phyloP scores from a whole-genome alignment of 2,329 filamentous ascomycete genomes.

The Alternaria atra region DNA sequence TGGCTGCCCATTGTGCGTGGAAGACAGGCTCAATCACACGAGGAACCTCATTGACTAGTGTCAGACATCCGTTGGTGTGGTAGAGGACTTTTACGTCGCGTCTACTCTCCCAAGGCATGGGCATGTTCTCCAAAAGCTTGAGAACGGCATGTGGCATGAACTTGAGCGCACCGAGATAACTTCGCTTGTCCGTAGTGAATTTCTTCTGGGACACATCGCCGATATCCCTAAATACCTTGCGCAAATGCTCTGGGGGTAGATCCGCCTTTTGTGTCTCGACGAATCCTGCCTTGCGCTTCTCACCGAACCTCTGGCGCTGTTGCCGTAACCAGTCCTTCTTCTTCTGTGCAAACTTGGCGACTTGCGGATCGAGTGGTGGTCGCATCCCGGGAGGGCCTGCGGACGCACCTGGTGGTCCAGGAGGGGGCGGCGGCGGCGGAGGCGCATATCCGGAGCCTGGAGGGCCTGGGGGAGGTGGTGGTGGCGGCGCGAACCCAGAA shows the following conservation, averaged over 20 bases:
- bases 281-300: conserved; percentile 96
- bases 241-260: conserved; percentile 97
- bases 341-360: conserved; percentile 96
- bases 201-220: conserved; percentile 99
- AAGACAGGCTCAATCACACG: conserved; percentile 98
- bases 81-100: conserved; percentile 98
- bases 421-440: conserved; percentile 70
- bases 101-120: conserved; percentile 98
- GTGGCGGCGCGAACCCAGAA: conserved; percentile 47
- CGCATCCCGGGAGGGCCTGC: conserved; percentile 71
- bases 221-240: conserved; percentile 98
- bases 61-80: conserved; percentile 97
- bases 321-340: conserved; percentile 97
- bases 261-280: conserved; percentile 98
- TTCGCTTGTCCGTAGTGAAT: conserved; percentile 97
- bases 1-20: conserved; percentile 98
- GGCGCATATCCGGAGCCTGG: conserved; percentile 38
- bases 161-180: conserved; percentile 95
- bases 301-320: conserved; percentile 91
- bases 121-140: conserved; percentile 98
- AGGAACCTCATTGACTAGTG: conserved; percentile 94
- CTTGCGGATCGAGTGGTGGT: conserved; percentile 80
- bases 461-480: conserved; percentile 41
- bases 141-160: conserved; percentile 99
- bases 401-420: conserved; percentile 61